These are phyloP conservation scores for Penicillium crustosum DNA, from an alignment of 2,329 filamentous ascomycete genomes.

Conservation along the genomic window DNA sequence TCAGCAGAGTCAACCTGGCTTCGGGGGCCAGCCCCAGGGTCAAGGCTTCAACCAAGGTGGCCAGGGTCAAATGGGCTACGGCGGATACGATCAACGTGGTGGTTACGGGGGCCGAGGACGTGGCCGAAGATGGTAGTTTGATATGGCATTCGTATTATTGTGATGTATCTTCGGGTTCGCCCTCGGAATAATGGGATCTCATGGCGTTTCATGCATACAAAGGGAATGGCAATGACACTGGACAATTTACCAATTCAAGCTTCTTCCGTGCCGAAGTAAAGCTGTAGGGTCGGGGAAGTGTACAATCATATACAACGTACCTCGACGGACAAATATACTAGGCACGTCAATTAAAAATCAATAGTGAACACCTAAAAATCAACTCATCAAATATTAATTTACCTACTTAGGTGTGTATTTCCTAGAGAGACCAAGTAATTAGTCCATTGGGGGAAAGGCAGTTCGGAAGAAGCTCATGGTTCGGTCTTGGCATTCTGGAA, in stretches of 20 bases:
- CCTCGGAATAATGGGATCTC: slow-evolving; percentile 12
- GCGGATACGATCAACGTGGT: slow-evolving; percentile 43
- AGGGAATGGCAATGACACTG: slow-evolving; percentile 3
- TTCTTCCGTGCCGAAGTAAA: slow-evolving; percentile 2
- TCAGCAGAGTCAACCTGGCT: slow-evolving; percentile 38
- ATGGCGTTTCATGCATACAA: slow-evolving; percentile 24
- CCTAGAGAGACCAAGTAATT: background rate
- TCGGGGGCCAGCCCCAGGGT: slow-evolving; percentile 34
- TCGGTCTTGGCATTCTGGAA: slow-evolving; percentile 48
- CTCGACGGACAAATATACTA: background rate
- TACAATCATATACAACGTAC: background rate
- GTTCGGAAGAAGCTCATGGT: slow-evolving; percentile 31
- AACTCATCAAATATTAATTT: background rate
- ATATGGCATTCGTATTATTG: slow-evolving; percentile 6
- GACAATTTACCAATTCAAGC: background rate
- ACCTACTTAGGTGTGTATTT: background rate
- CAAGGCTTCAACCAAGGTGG: slow-evolving; percentile 40
- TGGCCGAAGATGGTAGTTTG: slow-evolving; percentile 40
- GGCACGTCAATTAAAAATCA: background rate
- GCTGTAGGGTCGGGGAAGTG: slow-evolving; percentile 6
- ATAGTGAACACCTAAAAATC: background rate
- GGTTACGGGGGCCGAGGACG: slow-evolving; percentile 42
- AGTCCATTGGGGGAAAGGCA: background rate
- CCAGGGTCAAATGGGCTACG: slow-evolving; percentile 45
- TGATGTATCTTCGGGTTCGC: slow-evolving; percentile 9